phyloP scores from a whole-genome alignment of 768 basidiomycete species.

The Cystoderma amianthinum region DNA sequence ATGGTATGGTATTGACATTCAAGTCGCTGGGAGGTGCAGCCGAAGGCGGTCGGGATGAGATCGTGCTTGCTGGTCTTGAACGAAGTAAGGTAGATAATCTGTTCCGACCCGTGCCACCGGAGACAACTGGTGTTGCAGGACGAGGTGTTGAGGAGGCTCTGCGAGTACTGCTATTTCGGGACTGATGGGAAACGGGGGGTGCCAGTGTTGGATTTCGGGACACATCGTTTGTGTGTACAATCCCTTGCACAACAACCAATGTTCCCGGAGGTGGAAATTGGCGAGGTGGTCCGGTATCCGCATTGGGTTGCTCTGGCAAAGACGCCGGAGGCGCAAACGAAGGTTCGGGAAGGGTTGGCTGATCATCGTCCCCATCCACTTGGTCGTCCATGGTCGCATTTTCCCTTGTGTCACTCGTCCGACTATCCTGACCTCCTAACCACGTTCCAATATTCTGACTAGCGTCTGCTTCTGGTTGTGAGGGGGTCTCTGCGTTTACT shows the following conservation, averaged over 20 bases:
- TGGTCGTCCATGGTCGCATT: neutral
- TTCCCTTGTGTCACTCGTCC: neutral
- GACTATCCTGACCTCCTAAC: conserved; percentile 2
- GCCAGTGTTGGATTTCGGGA: conserved; percentile 23
- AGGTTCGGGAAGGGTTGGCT: conserved; percentile 7
- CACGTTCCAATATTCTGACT: conserved; percentile 2
- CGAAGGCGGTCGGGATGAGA: neutral
- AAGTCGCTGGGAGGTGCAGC: neutral
- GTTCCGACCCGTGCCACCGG: conserved; percentile 15
- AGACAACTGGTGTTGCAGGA: conserved; percentile 2
- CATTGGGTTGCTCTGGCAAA: conserved; percentile 6
- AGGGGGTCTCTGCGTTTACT: neutral
- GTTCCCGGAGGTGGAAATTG: conserved; percentile 72
- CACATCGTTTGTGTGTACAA: conserved; percentile 72
- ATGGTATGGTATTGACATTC: neutral
- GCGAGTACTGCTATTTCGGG: conserved; percentile 16
- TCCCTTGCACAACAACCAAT: conserved; percentile 77
- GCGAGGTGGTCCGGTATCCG: conserved; percentile 16
- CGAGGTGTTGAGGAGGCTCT: conserved; percentile 7
- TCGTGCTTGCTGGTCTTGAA: conserved; percentile 22
- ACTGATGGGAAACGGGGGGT: neutral
- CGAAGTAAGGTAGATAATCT: conserved; percentile 27
- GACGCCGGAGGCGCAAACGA: conserved; percentile 6
- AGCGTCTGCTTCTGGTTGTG: neutral
- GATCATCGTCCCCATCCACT: conserved; percentile 1